Evolutionary conservation across 768 basidiomycete species (phyloP).

Genomic region (Naematelia aurantialba): DNA sequence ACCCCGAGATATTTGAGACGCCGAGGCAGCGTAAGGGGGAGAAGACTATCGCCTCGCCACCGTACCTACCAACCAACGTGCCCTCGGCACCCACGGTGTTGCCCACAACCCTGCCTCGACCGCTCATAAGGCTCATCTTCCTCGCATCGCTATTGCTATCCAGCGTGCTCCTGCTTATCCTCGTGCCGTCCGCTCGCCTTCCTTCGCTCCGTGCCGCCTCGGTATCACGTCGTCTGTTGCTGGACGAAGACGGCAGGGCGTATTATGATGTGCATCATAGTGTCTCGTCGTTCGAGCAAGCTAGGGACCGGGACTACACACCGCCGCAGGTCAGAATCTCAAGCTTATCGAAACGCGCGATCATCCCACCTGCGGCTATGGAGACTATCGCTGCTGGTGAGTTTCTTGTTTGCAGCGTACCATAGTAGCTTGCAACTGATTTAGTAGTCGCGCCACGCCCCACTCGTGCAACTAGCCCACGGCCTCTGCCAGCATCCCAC

Average conservation of each 20-base stretch:
- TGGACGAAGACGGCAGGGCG: slow-evolving; percentile 26
- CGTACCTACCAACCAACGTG: slow-evolving; percentile 10
- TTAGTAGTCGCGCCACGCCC: not conserved
- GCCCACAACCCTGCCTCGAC: slow-evolving; percentile 28
- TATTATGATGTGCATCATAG: slow-evolving; percentile 18
- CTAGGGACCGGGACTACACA: slow-evolving; percentile 27
- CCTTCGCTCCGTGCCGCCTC: slow-evolving; percentile 27
- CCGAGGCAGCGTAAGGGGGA: not conserved
- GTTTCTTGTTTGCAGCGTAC: not conserved
- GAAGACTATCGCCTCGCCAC: slow-evolving; percentile 8
- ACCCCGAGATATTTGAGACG: not conserved
- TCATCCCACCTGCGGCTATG: not conserved
- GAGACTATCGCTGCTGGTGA: not conserved
- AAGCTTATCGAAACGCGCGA: slow-evolving; percentile 23
- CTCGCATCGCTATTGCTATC: slow-evolving; percentile 24
- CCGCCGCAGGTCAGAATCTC: slow-evolving; percentile 32
- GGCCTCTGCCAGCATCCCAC: slow-evolving; percentile 34
- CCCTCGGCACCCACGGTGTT: slow-evolving; percentile 15
- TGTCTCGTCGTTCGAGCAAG: slow-evolving; percentile 18
- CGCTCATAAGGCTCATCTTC: slow-evolving; percentile 31
- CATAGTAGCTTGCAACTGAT: not conserved
- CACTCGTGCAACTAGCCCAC: slow-evolving; percentile 5
- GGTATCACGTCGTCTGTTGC: slow-evolving; percentile 26
- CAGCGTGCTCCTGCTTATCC: slow-evolving; percentile 24
- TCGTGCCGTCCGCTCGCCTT: slow-evolving; percentile 30